phyloP scores from a whole-genome alignment of 768 basidiomycete genomes.

The Strobilomyces echinocephalus region DNA sequence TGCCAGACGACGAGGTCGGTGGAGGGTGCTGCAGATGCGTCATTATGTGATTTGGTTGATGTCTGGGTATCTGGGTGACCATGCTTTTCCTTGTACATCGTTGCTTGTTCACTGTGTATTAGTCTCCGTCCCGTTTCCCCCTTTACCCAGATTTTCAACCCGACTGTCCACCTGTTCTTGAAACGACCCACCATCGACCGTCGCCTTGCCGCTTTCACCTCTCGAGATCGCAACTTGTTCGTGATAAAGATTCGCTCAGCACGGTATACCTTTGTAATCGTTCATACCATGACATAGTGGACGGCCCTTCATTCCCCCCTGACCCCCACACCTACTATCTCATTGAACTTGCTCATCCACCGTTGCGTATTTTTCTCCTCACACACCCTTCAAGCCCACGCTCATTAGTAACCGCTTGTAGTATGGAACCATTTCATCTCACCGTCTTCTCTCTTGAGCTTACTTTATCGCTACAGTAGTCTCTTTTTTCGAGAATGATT shows the following conservation, averaged over 20 bases:
- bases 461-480: conserved; percentile 25
- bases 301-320: conserved; percentile 13
- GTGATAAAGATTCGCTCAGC: conserved; percentile 17
- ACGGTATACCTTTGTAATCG: conserved; percentile 21
- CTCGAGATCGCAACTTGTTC: conserved; percentile 1
- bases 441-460: conserved; percentile 8
- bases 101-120: conserved; percentile 24
- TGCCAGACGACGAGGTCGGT: conserved; percentile 37
- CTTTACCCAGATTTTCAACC: conserved; percentile 1
- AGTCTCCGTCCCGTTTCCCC: conserved; percentile 6
- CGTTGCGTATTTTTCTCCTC: conserved; percentile 2
- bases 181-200: conserved; percentile 13
- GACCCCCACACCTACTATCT: conserved; percentile 14
- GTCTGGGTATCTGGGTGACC: conserved; percentile 19
- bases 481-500: conserved; percentile 7
- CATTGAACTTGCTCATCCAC: conserved; percentile 14
- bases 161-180: conserved; percentile 10
- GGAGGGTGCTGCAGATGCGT: conserved; percentile 75
- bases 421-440: conserved; percentile 19
- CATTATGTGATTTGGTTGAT: conserved; percentile 60
- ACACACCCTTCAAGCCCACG: conserved; percentile 12
- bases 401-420: conserved; percentile 26
- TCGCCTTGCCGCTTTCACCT: conserved; percentile 2
- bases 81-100: conserved; percentile 16
- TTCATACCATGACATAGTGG: conserved; percentile 23